Base-by-base conservation (phyloP, 352 stramenopile genomes). In the Elongisporangium prolatum region DNA sequence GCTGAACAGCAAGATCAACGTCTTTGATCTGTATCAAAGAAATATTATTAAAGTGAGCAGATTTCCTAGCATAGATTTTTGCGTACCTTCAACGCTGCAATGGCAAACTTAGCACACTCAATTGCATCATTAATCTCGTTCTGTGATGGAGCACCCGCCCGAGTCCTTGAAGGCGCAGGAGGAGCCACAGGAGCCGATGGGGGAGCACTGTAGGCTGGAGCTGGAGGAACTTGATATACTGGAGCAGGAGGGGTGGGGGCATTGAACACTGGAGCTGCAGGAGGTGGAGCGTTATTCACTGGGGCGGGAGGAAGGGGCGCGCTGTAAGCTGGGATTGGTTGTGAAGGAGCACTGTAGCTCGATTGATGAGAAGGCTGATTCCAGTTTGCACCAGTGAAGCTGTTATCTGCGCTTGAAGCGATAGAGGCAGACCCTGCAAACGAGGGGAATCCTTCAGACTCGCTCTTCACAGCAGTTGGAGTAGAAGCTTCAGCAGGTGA, bases 61-160 rank as follows among this genome's bases (percentile, higher is more conserved):
- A 4, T 9, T 38, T 24, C 18, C 21, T 14, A 16, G 3, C 17
- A 57, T 13, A 21, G 3, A 34, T 10, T 9, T 21, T 8, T 48
- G 48, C 53, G 34, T 69, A 89, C 82, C 75, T 95, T 93, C 21
- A 95, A 64, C 18, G 85, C 83, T 22, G 85, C 85, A 50, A 90
- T 68, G 4, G 85, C 85, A 40, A 95, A 95, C 61, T 93, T 93
- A 14, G 81, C 77, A 40, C 71, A 91, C 56, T 95, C 85, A 52
- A 93, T 87, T 9, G 85, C 85, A 52, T 95, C 85, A 54, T 91
- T 89, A 28, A 93, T 79, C 25, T 95, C 73, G 56, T 69, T 87
- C 40, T 90, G 80, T 17, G 79, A 85, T 20, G 80, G 68, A 3
- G 72, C 68, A 5, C 75, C 72, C 48, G 67, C 65, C 16, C 68